Percentiles rank a stretch among this genome's conserved stretches.
phyloP scores from a whole-genome alignment of 805 yeast species.

The Lachancea quebecensis region DNA sequence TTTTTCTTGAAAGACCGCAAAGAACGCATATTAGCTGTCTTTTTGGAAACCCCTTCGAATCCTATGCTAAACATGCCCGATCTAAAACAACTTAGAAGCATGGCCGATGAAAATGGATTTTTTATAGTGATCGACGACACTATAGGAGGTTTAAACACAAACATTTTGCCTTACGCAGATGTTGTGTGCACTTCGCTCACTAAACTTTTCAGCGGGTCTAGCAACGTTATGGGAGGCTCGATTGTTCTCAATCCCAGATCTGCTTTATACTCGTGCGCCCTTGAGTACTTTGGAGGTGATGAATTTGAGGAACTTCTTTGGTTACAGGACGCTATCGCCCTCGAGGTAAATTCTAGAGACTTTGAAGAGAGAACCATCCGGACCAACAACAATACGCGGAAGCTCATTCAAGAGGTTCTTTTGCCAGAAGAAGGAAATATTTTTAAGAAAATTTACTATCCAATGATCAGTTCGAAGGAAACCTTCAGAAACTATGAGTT shows the following conservation, averaged over 20 bases:
- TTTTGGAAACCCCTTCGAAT: slow-evolving; percentile 88
- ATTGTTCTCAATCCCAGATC: slow-evolving; percentile 69
- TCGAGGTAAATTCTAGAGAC: slow-evolving; percentile 92
- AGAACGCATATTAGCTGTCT: slow-evolving; percentile 49
- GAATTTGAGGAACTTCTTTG: slow-evolving; percentile 71
- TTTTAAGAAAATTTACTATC: slow-evolving; percentile 65
- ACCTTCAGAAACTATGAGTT: slow-evolving; percentile 63
- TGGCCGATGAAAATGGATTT: slow-evolving; percentile 61
- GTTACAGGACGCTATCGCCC: slow-evolving; percentile 88
- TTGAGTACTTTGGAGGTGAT: slow-evolving; percentile 35
- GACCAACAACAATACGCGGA: slow-evolving; percentile 49
- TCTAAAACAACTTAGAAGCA: slow-evolving; percentile 47
- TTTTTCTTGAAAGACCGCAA: slow-evolving; percentile 45
- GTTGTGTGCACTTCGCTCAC: slow-evolving; percentile 81
- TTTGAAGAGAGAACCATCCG: slow-evolving; percentile 54
- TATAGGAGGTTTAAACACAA: slow-evolving; percentile 64
- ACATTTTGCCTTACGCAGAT: slow-evolving; percentile 78
- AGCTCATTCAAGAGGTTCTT: slow-evolving; percentile 46
- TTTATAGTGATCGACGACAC: slow-evolving; percentile 84
- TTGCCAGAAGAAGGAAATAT: slow-evolving; percentile 35
- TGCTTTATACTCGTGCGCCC: slow-evolving; percentile 39
- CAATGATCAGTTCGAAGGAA: slow-evolving; percentile 41
- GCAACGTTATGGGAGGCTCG: slow-evolving; percentile 94
- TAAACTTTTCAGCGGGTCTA: slow-evolving; percentile 88
- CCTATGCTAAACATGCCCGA: slow-evolving; percentile 81